Conservation (phyloP, 2,329 filamentous ascomycete genomes). For the Aspergillus novoparasiticus region DNA sequence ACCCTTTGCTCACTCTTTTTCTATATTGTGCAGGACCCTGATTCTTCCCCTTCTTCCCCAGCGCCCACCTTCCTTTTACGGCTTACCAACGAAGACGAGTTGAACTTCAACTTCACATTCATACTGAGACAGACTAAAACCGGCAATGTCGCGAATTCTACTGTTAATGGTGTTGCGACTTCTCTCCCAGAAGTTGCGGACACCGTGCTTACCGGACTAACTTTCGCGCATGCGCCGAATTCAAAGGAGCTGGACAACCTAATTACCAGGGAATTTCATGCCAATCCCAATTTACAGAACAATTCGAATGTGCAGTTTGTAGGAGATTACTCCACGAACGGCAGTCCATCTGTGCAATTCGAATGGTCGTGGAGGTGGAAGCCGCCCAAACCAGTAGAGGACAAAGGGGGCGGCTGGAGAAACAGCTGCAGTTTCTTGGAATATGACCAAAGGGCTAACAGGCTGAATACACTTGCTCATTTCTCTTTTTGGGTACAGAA, state of each 20-base stretch:
- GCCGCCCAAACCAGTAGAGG: constrained; percentile 78
- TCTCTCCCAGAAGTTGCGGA: constrained; percentile 59
- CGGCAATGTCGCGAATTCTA: constrained; percentile 53
- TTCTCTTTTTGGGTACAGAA: constrained; percentile 91
- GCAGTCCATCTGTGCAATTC: constrained; percentile 82
- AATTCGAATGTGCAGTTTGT: constrained; percentile 94
- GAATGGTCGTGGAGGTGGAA: constrained; percentile 98
- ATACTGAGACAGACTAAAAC: constrained; percentile 64
- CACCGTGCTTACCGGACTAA: constrained; percentile 82
- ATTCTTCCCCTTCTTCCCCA: constrained; percentile 52
- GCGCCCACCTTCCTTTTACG: constrained; percentile 79
- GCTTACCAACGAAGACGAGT: constrained; percentile 85
- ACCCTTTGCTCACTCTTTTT: constrained; percentile 24
- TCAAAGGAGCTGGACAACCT: constrained; percentile 87
- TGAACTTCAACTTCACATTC: constrained; percentile 91
- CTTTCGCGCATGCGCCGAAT: constrained; percentile 87
- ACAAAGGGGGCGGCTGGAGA: constrained; percentile 88
- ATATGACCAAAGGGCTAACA: constrained; percentile 91
- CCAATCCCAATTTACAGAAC: constrained; percentile 95
- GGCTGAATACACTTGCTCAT: constrained; percentile 81
- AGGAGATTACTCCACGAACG: constrained; percentile 85
- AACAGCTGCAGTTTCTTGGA: constrained; percentile 97
- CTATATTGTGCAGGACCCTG: constrained; percentile 68
- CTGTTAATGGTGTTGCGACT: constrained; percentile 54
- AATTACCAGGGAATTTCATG: constrained; percentile 92